Conservation (phyloP, 441 rosid genomes). For the Bruguiera hainesii region DNA sequence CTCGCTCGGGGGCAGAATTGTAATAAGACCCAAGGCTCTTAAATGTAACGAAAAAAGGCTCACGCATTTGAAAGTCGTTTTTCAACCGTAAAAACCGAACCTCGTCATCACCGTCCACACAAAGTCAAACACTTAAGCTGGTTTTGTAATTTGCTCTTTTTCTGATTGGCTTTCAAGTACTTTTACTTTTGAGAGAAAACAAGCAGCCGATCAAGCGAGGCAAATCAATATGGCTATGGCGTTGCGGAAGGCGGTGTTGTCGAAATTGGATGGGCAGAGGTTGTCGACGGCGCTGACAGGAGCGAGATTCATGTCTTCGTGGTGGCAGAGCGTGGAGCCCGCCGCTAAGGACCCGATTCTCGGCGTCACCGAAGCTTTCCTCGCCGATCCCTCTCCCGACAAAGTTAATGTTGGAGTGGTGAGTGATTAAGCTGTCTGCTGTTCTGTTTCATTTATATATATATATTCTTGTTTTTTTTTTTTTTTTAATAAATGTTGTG, state of each 20-base stretch:
- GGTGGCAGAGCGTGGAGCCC: conserved; percentile 87
- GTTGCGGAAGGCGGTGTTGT: conserved; percentile 30
- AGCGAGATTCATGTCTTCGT: conserved; percentile 62
- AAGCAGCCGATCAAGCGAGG: no score
- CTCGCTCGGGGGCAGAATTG: no score
- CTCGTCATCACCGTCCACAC: no score
- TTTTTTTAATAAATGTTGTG: neutral
- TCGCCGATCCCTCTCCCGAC: conserved; percentile 71
- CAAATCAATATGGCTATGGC: conserved; percentile 22
- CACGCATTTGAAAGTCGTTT: no score
- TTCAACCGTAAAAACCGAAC: no score
- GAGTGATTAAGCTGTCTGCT: conserved; percentile 18
- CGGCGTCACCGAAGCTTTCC: conserved; percentile 93
- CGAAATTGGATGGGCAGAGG: conserved; percentile 26
- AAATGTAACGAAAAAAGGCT: no score
- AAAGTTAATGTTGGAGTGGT: conserved; percentile 98
- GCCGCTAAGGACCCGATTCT: conserved; percentile 93
- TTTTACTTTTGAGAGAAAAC: no score
- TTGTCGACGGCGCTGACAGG: conserved; percentile 22
- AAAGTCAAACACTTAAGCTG: no score
- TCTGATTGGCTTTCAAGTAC: no score
- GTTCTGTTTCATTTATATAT: neutral
- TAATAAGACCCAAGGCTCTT: no score
- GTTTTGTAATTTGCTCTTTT: no score
- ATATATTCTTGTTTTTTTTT: neutral